A percentile compares a stretch with the other conserved stretches of the same genome.
phyloP scores from a whole-genome alignment of 2,329 filamentous ascomycete species.

The Colletotrichum falcatum region DNA sequence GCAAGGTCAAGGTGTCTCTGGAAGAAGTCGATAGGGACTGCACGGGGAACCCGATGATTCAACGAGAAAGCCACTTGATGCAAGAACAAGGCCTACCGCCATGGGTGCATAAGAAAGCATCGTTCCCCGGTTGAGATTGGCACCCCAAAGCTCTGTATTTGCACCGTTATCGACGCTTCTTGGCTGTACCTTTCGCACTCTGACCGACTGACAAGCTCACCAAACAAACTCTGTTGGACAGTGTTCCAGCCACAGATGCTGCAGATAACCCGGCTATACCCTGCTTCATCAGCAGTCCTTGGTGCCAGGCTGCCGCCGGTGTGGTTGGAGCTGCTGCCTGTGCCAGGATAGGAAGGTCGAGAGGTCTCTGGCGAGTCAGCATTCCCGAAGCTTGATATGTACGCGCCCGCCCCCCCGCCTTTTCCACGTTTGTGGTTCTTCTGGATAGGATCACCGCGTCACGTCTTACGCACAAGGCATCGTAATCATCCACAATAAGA shows the following conservation, averaged over 20 bases:
- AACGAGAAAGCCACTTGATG: background rate
- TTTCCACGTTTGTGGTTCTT: constrained; percentile 7
- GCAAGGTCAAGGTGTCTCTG: constrained; percentile 24
- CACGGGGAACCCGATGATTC: constrained; percentile 9
- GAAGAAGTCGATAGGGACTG: background rate
- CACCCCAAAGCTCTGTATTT: too few species aligned
- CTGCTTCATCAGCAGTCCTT: background rate
- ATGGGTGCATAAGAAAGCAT: background rate
- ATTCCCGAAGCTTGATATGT: background rate
- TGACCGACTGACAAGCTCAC: too few species aligned
- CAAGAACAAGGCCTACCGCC: background rate
- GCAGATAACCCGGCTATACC: background rate
- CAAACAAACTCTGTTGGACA: background rate
- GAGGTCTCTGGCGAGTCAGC: constrained; percentile 16
- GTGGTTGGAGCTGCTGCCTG: background rate
- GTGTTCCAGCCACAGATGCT: too few species aligned
- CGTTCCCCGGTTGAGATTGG: background rate
- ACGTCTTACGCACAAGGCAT: constrained; percentile 1
- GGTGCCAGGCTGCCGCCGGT: constrained; percentile 20
- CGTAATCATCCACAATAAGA: background rate
- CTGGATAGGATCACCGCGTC: constrained; percentile 20
- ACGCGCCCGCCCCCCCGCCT: constrained; percentile 27
- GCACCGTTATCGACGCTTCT: too few species aligned
- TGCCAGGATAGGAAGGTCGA: constrained; percentile 34
- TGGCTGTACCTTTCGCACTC: background rate